Evolutionary conservation across 2,329 filamentous ascomycete species (phyloP), one percentile per base, ranked within the genome.

Genomic region (Trichoderma sp.): DNA sequence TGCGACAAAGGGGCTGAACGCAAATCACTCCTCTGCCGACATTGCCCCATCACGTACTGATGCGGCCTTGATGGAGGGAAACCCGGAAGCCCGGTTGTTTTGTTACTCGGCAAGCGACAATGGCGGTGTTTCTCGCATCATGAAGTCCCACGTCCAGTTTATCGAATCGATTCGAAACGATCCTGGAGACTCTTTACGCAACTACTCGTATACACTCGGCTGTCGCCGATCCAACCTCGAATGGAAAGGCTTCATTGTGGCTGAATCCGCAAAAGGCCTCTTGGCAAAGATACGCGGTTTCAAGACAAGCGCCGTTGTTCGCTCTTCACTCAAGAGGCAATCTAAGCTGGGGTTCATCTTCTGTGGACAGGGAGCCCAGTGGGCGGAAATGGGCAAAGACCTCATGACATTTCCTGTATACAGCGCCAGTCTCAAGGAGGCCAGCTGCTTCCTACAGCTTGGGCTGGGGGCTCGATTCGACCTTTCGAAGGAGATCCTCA

Each of bases 201-300:
- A 82, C 63, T 79, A 82, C 55, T 76, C 80, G 3, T 83, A 83
- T 67, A 83, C 81, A 0, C 73, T 83, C 17, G 74, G 72, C 26
- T 78, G 75, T 43, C 80, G 82, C 3, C 78, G 82, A 15, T 82
- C 81, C 0, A 72, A 68, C 7, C 67, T 83, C 15, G 77, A 80
- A 62, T 83, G 79, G 78, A 81, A 76, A 60, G 68, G 73, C 3
- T 75, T 76, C 3, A 67, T 79, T 3, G 72, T 80, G 39, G 78
- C 80, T 5, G 71, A 68, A 10, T 77, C 76, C 3, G 61, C 67
- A 1, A 55, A 68, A 1, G 75, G 79, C 3, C 74, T 84, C 5
- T 51, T 68, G 9, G 44, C 52, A 1, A 73, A 77, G 28, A 68
- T 79, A 39, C 51, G 68, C 14, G 54, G 26, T 14, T 41, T 69